Conservation (phyloP, 768 basidiomycete genomes). For the Floccularia luteovirens region DNA sequence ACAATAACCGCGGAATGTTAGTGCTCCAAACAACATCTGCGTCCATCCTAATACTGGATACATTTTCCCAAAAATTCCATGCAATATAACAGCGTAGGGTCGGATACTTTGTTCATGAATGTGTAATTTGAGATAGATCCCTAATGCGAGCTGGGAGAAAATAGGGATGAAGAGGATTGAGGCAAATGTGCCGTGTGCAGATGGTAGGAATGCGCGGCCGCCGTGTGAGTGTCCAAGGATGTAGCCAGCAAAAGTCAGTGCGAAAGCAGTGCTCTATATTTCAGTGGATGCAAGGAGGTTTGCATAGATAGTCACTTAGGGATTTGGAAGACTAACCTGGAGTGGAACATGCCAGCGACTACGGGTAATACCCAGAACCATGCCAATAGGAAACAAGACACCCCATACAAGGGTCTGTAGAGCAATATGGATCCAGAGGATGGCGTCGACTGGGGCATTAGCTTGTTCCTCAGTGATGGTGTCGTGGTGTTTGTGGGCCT, state of each 20-base stretch:
- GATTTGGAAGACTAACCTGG: constrained; percentile 56
- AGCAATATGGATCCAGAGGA: constrained; percentile 78
- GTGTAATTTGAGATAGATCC: constrained; percentile 89
- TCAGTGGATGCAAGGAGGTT: background rate
- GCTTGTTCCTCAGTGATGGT: constrained; percentile 55
- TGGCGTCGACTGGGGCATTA: constrained; percentile 62
- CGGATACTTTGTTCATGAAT: constrained; percentile 72
- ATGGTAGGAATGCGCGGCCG: constrained; percentile 69
- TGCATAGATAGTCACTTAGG: background rate
- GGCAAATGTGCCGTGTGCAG: constrained; percentile 67
- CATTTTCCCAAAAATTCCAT: constrained; percentile 74
- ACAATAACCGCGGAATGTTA: constrained; percentile 73
- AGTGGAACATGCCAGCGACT: constrained; percentile 90
- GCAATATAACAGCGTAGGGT: constrained; percentile 60
- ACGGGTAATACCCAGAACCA: constrained; percentile 67
- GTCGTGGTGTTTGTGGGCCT: constrained; percentile 59
- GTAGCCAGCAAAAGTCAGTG: constrained; percentile 65
- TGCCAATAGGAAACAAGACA: constrained; percentile 76
- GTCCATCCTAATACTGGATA: constrained; percentile 86
- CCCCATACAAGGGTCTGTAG: constrained; percentile 82
- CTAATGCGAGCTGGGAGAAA: constrained; percentile 56
- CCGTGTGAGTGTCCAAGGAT: constrained; percentile 83
- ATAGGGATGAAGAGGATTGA: constrained; percentile 62
- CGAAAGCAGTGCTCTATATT: constrained; percentile 54
- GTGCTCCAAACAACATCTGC: constrained; percentile 83